A percentile compares a stretch with the other conserved stretches of the same genome.
phyloP scores from a whole-genome alignment of 306 rosid genomes.

The Vicia faba region DNA sequence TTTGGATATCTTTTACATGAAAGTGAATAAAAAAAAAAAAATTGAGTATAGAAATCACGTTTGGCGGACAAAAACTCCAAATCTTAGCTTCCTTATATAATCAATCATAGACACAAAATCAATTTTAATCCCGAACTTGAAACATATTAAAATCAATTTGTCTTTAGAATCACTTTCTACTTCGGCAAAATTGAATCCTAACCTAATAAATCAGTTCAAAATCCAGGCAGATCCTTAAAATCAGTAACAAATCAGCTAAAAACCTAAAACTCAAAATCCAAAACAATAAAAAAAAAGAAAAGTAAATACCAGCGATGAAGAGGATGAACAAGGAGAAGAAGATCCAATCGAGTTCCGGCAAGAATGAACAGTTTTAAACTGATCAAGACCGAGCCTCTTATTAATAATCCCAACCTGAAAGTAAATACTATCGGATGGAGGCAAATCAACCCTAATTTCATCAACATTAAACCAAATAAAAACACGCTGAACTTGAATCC shows the following conservation, averaged over 20 bases:
- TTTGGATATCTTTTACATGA: too few relatives aligned
- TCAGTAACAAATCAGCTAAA: neutral
- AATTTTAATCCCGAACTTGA: too few relatives aligned
- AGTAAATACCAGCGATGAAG: neutral
- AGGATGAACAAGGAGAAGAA: constrained; percentile 38
- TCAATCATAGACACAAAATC: too few relatives aligned
- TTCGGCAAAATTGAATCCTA: too few relatives aligned
- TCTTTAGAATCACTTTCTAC: too few relatives aligned
- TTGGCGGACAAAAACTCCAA: too few relatives aligned
- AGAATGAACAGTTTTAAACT: constrained; percentile 69
- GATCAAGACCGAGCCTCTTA: constrained; percentile 74
- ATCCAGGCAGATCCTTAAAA: neutral
- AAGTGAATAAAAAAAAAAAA: too few relatives aligned
- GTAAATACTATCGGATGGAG: constrained; percentile 74
- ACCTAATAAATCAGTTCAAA: constrained; percentile 1
- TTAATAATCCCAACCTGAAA: constrained; percentile 83
- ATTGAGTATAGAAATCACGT: too few relatives aligned
- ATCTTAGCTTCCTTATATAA: too few relatives aligned
- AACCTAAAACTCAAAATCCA: neutral
- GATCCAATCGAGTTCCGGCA: constrained; percentile 50
- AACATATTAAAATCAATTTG: too few relatives aligned
- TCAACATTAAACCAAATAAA: constrained; percentile 77
- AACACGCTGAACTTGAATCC: constrained; percentile 73
- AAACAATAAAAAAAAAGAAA: neutral
- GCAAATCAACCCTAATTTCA: constrained; percentile 96